Base-by-base conservation (phyloP, 768 basidiomycete genomes). In the Leucocoprinus sp. region DNA sequence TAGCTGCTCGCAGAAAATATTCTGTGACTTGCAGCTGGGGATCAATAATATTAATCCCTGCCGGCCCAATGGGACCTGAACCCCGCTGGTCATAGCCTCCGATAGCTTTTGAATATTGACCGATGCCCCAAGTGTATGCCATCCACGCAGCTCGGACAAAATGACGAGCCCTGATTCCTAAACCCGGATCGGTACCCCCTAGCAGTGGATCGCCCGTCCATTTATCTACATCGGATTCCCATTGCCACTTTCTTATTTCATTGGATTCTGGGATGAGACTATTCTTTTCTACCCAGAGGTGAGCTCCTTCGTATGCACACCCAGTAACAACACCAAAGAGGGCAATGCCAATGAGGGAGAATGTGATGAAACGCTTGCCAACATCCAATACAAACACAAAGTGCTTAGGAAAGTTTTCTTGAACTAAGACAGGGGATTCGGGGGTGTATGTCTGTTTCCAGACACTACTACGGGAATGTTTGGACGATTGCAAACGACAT, bases 131-230 rank as follows among this genome's bases (percentile, higher is more conserved):
- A 50, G 82, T 66, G 47, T 76, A 70, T 0, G 77, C 75, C 63
- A 82, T 78, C 84, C 84, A 89, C 9, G 85, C 82, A 23, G 74
- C 71, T 26, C 85, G 78, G 0, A 83, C 62, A 33, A 74, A 70
- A 57, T 82, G 78, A 21, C 82, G 66, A 17, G 71, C 82, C 53
- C 64, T 67, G 56, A 75, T 70, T 2, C 83, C 80, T 7, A 88
- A 63, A n/a, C 64, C 74, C 3, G 80, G 71, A 58, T 88, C 83
- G n/a, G 85, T 88, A 37, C 85, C 86, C 4, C 80, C 81, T 24
- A 21, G 65, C 49, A 53, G 64, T 19, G 58, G 42, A 38, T 76
- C 69, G 18, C 72, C 78, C 6, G 78, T 67, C 84, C 84, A 87
- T 42, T 66, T 65, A 43, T 80, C 80, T 14, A 66, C 66, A 36